phyloP scores from a whole-genome alignment of 202 grass and related monocot species.

The Zoysia matrella region DNA sequence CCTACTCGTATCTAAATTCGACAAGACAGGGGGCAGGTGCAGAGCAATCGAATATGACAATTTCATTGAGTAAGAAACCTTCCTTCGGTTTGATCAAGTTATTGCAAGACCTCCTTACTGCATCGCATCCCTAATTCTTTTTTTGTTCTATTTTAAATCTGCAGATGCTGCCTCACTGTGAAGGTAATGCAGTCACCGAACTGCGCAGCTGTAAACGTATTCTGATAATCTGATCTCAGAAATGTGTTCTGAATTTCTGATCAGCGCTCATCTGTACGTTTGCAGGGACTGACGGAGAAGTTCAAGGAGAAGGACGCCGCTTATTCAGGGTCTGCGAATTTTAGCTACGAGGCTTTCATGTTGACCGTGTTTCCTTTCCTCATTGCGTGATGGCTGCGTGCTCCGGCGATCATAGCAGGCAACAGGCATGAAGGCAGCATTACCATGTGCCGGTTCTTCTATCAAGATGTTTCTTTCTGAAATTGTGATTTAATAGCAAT shows the following conservation, averaged over 20 bases:
- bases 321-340: too few species aligned
- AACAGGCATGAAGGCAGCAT: background rate
- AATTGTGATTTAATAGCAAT: too few species aligned
- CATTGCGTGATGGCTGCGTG: conserved; percentile 52
- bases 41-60: conserved; percentile 93
- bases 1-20: conserved; percentile 59
- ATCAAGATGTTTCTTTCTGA: too few species aligned
- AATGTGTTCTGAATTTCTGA: background rate
- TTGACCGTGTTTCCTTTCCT: conserved; percentile 78
- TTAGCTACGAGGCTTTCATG: too few species aligned
- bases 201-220: background rate
- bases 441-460: background rate
- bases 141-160: background rate
- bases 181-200: conserved; percentile 65
- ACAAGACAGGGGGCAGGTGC: conserved; percentile 57
- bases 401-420: background rate
- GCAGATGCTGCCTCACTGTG: conserved; percentile 94
- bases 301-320: too few species aligned
- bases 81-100: background rate
- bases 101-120: background rate
- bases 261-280: conserved; percentile 9
- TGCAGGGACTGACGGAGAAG: conserved; percentile 93
- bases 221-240: background rate
- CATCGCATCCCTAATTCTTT: conserved; percentile 23
- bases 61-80: conserved; percentile 89